Conservation (phyloP, 2,329 filamentous ascomycete species). For the Claviceps sp. region DNA sequence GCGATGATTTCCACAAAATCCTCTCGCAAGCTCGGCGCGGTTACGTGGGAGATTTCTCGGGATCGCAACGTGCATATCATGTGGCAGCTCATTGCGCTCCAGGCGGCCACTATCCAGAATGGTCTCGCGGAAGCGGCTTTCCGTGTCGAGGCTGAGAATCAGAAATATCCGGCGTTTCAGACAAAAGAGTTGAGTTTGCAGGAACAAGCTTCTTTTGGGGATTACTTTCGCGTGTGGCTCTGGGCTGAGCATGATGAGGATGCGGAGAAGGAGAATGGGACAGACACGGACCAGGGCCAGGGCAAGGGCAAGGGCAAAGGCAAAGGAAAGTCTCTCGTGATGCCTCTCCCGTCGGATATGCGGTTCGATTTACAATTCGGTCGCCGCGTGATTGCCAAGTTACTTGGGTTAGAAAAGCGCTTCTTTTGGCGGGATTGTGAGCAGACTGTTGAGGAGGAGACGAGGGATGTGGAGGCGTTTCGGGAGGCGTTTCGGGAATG, state of each 20-base stretch:
- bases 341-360: conserved; percentile 57
- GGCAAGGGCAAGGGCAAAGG: conserved; percentile 36
- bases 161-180: conserved; percentile 38
- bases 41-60: conserved; percentile 88
- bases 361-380: conserved; percentile 89
- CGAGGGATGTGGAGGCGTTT: conserved; percentile 62
- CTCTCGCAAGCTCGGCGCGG: conserved; percentile 54
- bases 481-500: conserved; percentile 71
- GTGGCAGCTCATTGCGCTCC: conserved; percentile 82
- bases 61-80: conserved; percentile 72
- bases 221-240: conserved; percentile 76
- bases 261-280: no score
- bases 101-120: conserved; percentile 50
- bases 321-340: conserved; percentile 52
- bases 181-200: conserved; percentile 35
- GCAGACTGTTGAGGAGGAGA: conserved; percentile 68
- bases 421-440: conserved; percentile 73
- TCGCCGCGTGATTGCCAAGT: conserved; percentile 73
- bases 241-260: conserved; percentile 38
- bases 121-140: conserved; percentile 81
- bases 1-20: conserved; percentile 54
- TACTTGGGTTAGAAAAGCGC: conserved; percentile 68
- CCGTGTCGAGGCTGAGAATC: conserved; percentile 73
- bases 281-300: no score
- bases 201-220: conserved; percentile 32